phyloP scores from a whole-genome alignment of 169 alveolate species.

The Amoebophrya sp. region DNA sequence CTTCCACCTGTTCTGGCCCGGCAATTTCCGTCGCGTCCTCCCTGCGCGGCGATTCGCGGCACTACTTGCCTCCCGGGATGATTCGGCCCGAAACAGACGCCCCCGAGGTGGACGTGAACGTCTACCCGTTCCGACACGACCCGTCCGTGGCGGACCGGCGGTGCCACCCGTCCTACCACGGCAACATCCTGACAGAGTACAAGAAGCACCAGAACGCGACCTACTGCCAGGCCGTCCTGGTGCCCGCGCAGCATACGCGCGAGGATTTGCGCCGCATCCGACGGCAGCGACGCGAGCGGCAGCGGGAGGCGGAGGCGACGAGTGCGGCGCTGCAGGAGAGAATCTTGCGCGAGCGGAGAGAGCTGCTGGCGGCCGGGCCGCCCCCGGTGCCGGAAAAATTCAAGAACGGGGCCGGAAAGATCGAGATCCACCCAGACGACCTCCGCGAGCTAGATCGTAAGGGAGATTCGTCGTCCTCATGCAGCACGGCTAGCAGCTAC shows the following conservation, averaged over 20 bases:
- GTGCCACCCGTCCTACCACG: background rate
- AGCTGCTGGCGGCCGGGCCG: too few species aligned
- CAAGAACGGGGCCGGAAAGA: background rate
- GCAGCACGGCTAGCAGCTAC: background rate
- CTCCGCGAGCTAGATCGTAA: background rate
- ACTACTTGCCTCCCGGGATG: too few species aligned
- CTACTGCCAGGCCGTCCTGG: background rate
- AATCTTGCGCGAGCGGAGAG: background rate
- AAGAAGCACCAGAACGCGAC: background rate
- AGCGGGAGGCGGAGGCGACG: background rate
- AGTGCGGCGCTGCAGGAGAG: background rate
- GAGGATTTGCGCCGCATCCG: background rate
- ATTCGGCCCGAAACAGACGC: too few species aligned
- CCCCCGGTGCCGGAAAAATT: too few species aligned
- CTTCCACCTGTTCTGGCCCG: too few species aligned
- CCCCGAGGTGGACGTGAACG: too few species aligned
- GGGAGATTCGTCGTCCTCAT: background rate
- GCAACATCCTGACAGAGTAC: background rate
- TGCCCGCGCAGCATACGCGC: background rate
- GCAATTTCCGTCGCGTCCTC: too few species aligned
- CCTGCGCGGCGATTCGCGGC: too few species aligned
- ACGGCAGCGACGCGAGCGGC: background rate
- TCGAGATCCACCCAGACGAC: background rate
- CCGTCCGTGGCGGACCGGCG: background rate
- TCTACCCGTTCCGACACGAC: background rate